A percentile compares a stretch with the other conserved stretches of the same genome.
These are phyloP conservation scores for Cyclotella sp. DNA, from an alignment of 108 stramenopile species.

Conservation along the genomic window DNA sequence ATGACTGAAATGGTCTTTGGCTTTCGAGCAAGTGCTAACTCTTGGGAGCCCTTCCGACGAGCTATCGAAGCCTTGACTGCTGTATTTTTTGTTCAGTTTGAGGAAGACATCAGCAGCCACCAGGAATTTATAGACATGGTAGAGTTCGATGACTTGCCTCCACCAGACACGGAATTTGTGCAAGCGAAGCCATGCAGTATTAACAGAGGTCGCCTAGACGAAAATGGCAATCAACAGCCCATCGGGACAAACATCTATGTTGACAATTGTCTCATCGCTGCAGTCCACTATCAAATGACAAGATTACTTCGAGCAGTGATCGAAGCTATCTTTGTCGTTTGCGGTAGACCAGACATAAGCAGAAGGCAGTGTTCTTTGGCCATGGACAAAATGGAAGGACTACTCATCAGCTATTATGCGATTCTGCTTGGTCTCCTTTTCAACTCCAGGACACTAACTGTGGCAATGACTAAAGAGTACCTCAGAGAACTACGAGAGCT, in stretches of 20 bases:
- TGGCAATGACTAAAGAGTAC: slow-evolving; percentile 12
- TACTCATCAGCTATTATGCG: background rate
- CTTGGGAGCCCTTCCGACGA: slow-evolving; percentile 11
- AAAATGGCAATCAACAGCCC: background rate
- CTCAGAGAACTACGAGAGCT: background rate
- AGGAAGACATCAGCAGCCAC: too few species aligned
- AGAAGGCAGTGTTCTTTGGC: slow-evolving; percentile 16
- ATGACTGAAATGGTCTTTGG: slow-evolving; percentile 19
- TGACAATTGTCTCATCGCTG: background rate
- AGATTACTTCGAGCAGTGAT: slow-evolving; percentile 1
- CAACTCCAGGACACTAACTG: background rate
- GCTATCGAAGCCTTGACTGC: background rate
- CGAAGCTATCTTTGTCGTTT: slow-evolving; percentile 20
- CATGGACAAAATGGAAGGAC: slow-evolving; percentile 11
- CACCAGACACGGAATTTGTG: background rate
- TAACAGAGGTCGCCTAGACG: background rate
- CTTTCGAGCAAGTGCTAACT: background rate
- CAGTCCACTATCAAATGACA: background rate
- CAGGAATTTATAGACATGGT: too few species aligned
- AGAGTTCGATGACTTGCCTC: too few species aligned
- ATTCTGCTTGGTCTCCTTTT: slow-evolving; percentile 4
- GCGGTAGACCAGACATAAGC: background rate
- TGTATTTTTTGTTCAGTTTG: background rate
- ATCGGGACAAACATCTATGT: slow-evolving; percentile 1
- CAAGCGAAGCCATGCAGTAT: background rate